These are phyloP conservation scores for Leucosporidium yakuticum DNA, from an alignment of 768 basidiomycete species.

Conservation along the genomic window DNA sequence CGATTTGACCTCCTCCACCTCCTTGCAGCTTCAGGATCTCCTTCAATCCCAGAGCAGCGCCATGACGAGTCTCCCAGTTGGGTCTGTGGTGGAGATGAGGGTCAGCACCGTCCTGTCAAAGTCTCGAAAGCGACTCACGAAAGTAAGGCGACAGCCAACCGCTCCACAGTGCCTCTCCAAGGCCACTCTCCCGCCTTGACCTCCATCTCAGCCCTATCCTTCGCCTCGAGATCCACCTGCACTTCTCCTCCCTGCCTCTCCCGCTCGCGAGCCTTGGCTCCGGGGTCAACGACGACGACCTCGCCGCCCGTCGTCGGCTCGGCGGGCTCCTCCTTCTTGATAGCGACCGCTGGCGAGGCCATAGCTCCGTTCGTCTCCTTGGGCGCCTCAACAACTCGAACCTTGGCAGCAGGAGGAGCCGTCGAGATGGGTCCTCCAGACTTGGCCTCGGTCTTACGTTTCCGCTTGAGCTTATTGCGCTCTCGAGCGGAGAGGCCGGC, in stretches of 20 bases:
- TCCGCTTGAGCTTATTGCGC: constrained; percentile 86
- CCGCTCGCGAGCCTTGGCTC: constrained; percentile 43
- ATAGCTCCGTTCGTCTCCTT: constrained; percentile 8
- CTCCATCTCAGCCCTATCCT: constrained; percentile 54
- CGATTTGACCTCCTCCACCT: constrained; percentile 60
- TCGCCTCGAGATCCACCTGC: constrained; percentile 39
- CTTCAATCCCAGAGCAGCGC: constrained; percentile 81
- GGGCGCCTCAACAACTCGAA: constrained; percentile 39
- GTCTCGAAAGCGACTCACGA: constrained; percentile 50
- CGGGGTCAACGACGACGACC: constrained; percentile 43
- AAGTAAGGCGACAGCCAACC: constrained; percentile 51
- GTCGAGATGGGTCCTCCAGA: constrained; percentile 1
- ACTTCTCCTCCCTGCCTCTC: constrained; percentile 59
- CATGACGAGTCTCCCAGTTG: constrained; percentile 90
- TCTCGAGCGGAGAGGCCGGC: constrained; percentile 77
- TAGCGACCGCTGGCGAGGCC: neutral
- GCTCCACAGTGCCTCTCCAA: constrained; percentile 49
- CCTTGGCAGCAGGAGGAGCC: constrained; percentile 45
- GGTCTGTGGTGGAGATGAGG: constrained; percentile 59
- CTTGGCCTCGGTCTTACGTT: constrained; percentile 63
- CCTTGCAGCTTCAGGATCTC: constrained; percentile 83
- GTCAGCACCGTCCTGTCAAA: too few relatives aligned
- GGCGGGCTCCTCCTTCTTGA: constrained; percentile 4
- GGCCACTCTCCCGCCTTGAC: constrained; percentile 71
- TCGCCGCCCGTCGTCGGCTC: constrained; percentile 50